Evolutionary conservation across 106 monocot genomes (phyloP).

Genomic region (Acorus gramineus): DNA sequence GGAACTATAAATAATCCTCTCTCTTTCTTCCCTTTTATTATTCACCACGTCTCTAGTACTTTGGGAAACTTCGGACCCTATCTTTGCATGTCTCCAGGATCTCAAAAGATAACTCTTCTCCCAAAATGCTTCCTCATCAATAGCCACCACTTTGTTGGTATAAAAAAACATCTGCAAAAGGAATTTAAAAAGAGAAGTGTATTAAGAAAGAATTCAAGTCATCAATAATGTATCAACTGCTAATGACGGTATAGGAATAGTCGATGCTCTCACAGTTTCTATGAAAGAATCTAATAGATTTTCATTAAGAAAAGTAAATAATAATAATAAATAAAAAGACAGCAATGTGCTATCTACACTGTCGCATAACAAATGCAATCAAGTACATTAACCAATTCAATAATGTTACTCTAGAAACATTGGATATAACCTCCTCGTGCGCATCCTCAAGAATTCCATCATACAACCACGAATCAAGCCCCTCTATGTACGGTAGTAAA

Average conservation of each 20-base stretch:
- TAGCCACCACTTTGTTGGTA: conserved; percentile 42
- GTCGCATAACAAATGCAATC: no score
- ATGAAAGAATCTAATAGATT: no score
- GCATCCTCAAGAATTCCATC: conserved; percentile 95
- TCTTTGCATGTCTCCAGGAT: conserved; percentile 5
- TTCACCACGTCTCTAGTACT: conserved; percentile 1
- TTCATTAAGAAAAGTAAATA: neutral
- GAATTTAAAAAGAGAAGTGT: neutral
- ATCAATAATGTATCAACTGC: no score
- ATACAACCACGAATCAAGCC: conserved; percentile 86
- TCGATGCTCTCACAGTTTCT: no score
- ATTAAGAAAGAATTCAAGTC: no score
- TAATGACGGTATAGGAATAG: no score
- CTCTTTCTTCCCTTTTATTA: conserved; percentile 13
- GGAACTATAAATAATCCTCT: conserved; percentile 2
- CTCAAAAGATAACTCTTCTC: conserved; percentile 78
- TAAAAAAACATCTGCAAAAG: conserved; percentile 77
- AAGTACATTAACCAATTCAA: no score
- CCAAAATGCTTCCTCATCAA: conserved; percentile 92
- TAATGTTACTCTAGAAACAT: no score
- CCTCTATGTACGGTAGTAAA: conserved; percentile 74
- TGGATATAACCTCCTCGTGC: conserved; percentile 51
- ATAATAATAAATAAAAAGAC: conserved; percentile 2
- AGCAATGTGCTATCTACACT: neutral
- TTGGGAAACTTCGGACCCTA: conserved; percentile 2